Base-by-base conservation (phyloP, 371 early-diverging fungal species). In the Mortierella sp. region DNA sequence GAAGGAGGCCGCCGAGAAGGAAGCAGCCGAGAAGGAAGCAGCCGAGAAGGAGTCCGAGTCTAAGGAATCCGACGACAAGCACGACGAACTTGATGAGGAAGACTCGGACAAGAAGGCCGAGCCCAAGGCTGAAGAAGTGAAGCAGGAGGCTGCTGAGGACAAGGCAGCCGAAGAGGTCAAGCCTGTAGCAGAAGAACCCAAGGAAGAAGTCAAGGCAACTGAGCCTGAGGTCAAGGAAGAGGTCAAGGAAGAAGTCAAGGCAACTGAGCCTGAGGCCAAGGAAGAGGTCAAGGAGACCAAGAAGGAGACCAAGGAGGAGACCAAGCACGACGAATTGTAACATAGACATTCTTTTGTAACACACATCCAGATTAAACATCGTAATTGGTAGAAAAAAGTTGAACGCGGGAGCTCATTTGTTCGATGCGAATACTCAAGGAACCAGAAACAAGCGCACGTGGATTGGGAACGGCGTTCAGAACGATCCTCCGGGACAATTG, bases 311-410 rank as follows among this genome's bases (percentile, higher is more conserved):
- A 48, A 57, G 55, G 39, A 49, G 49, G 54, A 61, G 56, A 46
- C 54, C 52, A 48, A 67, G 71, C 71, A 71, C 66, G 67, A 71
- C 59, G 68, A 72, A 60, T 41, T 71, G 73, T 67, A 67, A 78
- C 67, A 37, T 63, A 66, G 16, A 27, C 37, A 45, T 48, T 37
- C 16, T 34, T 46, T 29, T 34, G 34, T 34, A 34, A 34, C 34
- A 34, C 34, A 34, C 34, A 34, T 10, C 4, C 34, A 34, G n/a
- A n/a, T n/a, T n/a, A n/a, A n/a, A n/a, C n/a, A n/a, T n/a, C n/a
- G n/a, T n/a, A n/a, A n/a, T n/a, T n/a, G n/a, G n/a, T n/a, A n/a
- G n/a, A n/a, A n/a, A n/a, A n/a, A n/a, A n/a, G n/a, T n/a, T n/a
- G n/a, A n/a, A n/a, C n/a, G n/a, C n/a, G n/a, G n/a, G n/a, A n/a